Conservation (phyloP, 345 rosid genomes). For the Hibiscus tridactylites region DNA sequence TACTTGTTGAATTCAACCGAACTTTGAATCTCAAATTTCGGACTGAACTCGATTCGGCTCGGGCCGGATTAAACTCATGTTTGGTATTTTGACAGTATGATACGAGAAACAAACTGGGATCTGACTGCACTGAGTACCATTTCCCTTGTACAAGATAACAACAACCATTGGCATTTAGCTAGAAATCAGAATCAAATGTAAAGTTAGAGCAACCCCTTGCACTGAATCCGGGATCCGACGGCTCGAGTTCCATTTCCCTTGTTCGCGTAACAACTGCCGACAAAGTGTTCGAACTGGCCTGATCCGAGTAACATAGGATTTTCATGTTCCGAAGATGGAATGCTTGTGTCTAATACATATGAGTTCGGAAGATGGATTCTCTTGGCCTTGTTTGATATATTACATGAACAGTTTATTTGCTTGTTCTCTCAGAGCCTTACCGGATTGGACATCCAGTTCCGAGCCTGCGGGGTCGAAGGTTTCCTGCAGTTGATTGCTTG, state of each 20-base stretch:
- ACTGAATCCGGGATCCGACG: background rate
- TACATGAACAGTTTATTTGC: background rate
- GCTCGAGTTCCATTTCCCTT: background rate
- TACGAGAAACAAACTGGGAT: too few species aligned
- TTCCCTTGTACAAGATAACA: background rate
- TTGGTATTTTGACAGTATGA: too few species aligned
- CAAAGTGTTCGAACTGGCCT: background rate
- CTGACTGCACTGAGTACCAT: too few species aligned
- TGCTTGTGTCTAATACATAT: background rate
- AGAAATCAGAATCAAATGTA: background rate
- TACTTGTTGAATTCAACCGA: too few species aligned
- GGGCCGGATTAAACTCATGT: too few species aligned
- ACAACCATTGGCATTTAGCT: background rate
- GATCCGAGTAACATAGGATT: background rate
- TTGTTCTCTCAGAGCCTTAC: background rate
- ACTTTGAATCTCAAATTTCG: too few species aligned
- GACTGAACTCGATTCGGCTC: too few species aligned
- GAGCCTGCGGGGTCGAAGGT: slow-evolving; percentile 3
- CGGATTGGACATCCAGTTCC: background rate
- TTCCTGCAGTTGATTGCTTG: slow-evolving; percentile 9
- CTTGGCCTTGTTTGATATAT: background rate
- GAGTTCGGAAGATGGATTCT: background rate
- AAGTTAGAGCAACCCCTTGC: background rate
- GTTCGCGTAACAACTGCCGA: background rate
- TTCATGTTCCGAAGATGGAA: background rate